These are phyloP conservation scores for Dovyalis caffra DNA, from an alignment of 345 rosid genomes.

Conservation along the genomic window DNA sequence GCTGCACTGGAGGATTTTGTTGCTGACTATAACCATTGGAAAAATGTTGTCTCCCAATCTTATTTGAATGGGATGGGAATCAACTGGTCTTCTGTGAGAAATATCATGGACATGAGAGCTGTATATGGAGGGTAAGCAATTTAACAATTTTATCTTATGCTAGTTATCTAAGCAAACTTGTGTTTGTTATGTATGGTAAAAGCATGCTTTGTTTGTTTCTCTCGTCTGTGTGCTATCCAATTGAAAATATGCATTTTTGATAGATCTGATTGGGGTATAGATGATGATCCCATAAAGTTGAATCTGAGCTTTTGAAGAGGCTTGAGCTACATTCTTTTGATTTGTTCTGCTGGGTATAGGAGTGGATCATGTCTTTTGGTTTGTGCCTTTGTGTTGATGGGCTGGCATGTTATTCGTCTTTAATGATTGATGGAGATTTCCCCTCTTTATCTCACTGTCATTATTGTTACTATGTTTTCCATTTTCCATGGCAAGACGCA, in stretches of 20 bases:
- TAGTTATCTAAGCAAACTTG: neutral
- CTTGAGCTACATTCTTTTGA: neutral
- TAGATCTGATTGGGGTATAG: neutral
- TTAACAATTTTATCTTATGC: neutral
- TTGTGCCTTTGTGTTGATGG: neutral
- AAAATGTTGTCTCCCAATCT: slow-evolving; percentile 78
- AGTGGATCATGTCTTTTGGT: neutral
- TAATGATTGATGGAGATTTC: neutral
- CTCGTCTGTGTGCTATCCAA: neutral
- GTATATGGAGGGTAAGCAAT: slow-evolving; percentile 80
- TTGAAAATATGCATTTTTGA: neutral
- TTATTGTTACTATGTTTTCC: neutral
- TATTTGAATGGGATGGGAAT: slow-evolving; percentile 81
- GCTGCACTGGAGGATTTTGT: slow-evolving; percentile 82
- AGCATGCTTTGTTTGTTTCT: neutral
- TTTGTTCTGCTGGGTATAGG: neutral
- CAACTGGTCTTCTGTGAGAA: slow-evolving; percentile 78
- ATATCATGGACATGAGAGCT: slow-evolving; percentile 94
- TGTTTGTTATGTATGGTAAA: neutral
- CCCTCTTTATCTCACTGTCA: neutral
- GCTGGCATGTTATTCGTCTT: neutral
- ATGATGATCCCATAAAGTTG: neutral
- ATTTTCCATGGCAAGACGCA: neutral
- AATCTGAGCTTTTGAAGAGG: neutral
- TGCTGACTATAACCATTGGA: slow-evolving; percentile 83